A percentile compares a stretch with the other conserved stretches of the same genome.
These are phyloP conservation scores for Emydomyces testavorans DNA, from an alignment of 2,329 filamentous ascomycete genomes.

Conservation along the genomic window DNA sequence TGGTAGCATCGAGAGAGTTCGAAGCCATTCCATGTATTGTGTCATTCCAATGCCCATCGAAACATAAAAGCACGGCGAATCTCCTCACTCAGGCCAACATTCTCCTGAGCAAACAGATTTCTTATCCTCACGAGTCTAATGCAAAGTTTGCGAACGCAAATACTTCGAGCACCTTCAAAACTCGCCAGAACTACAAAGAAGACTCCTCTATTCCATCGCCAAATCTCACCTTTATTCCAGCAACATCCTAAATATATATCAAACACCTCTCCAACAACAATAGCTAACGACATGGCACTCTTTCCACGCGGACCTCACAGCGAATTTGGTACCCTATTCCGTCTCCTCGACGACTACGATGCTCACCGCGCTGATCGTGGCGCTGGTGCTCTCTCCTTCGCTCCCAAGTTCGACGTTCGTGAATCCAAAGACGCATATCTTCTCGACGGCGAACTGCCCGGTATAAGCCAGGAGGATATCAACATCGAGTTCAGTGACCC, in stretches of 20 bases:
- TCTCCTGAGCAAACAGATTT: not conserved
- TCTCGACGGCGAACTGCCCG: constrained; percentile 41
- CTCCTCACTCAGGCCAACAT: not conserved
- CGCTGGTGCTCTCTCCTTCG: constrained; percentile 22
- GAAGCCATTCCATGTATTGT: not conserved
- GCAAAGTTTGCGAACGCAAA: constrained; percentile 1
- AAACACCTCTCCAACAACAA: not conserved
- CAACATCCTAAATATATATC: constrained; percentile 1
- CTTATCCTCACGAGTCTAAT: not conserved
- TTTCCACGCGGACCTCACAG: constrained; percentile 18
- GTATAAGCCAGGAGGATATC: constrained; percentile 37
- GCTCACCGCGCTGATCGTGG: constrained; percentile 24
- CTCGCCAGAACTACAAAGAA: not conserved
- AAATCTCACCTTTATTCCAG: not conserved
- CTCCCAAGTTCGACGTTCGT: constrained; percentile 39
- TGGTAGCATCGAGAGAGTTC: not conserved
- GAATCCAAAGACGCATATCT: constrained; percentile 36
- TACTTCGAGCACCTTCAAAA: not conserved
- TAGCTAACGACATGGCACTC: constrained; percentile 13
- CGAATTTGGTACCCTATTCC: constrained; percentile 37
- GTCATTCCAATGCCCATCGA: not conserved
- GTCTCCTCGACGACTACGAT: constrained; percentile 37
- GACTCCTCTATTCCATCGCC: not conserved
- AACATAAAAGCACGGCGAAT: not conserved
- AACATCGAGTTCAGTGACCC: constrained; percentile 40